A percentile compares a stretch with the other conserved stretches of the same genome.
phyloP scores from a whole-genome alignment of 352 stramenopile species.

The Pythium sp. region DNA sequence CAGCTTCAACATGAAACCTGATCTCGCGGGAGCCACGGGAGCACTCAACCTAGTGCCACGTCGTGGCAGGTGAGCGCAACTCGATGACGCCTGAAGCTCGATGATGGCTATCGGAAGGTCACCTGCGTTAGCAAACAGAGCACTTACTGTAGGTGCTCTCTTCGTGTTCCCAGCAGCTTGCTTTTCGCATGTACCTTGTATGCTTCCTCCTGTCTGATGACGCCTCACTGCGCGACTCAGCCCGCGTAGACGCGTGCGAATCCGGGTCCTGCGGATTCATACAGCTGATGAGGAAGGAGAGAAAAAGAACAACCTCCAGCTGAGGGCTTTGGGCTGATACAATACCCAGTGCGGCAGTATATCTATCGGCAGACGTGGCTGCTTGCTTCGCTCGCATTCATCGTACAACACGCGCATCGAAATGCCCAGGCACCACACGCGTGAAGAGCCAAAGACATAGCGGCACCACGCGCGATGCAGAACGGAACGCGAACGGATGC shows the following conservation, averaged over 20 bases:
- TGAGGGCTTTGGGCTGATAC: background rate
- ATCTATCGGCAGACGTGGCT: background rate
- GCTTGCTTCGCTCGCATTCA: background rate
- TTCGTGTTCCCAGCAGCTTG: background rate
- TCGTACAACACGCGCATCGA: background rate
- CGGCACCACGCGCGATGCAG: no score
- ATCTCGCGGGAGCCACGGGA: no score
- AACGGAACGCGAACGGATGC: background rate
- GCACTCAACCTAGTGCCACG: no score
- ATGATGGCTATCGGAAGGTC: no score
- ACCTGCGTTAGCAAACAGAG: no score
- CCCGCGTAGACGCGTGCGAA: background rate
- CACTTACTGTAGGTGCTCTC: background rate
- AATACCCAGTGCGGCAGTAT: no score
- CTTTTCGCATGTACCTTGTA: no score
- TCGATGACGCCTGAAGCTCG: no score
- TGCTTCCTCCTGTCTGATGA: background rate
- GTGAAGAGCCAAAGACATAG: background rate
- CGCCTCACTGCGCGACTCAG: background rate
- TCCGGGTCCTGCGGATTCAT: background rate
- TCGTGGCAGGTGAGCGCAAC: no score
- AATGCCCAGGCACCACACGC: background rate
- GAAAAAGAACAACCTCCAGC: background rate
- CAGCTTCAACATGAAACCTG: no score
- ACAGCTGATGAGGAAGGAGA: background rate